These are phyloP conservation scores for Dendrocalamus latiflorus DNA, from an alignment of 202 grass and related monocot species.

Conservation along the genomic window DNA sequence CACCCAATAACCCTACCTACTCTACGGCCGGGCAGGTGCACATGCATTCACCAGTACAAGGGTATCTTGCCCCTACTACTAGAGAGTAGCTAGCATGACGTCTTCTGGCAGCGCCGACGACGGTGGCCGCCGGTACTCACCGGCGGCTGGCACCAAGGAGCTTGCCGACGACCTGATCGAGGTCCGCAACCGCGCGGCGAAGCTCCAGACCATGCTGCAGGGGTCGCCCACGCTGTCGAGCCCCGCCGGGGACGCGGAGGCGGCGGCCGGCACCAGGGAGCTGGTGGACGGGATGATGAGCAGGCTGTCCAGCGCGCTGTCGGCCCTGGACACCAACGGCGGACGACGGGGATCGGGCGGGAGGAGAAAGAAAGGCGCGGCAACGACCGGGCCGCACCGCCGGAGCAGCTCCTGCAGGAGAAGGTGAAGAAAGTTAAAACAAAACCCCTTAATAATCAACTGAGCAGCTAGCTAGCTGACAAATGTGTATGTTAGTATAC, in stretches of 20 bases:
- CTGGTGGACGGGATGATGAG: constrained; percentile 29
- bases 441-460: not conserved
- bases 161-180: constrained; percentile 3
- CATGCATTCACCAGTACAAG: not conserved
- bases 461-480: not conserved
- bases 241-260: not conserved
- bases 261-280: too few species aligned
- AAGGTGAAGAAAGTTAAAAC: constrained; percentile 40
- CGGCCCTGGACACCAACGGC: not conserved
- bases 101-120: not conserved
- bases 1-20: not conserved
- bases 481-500: not conserved
- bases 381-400: constrained; percentile 11
- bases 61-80: not conserved
- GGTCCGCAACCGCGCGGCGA: not conserved
- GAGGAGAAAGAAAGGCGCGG: not conserved
- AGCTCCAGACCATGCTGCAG: constrained; percentile 28
- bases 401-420: constrained; percentile 16
- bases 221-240: not conserved
- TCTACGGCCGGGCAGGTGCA: constrained; percentile 8
- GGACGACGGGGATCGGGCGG: too few species aligned
- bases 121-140: not conserved
- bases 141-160: too few species aligned
- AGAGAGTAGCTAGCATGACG: not conserved
- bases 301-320: constrained; percentile 31